Percentiles rank a stretch among this genome's conserved stretches.
Evolutionary conservation across 306 rosid genomes (phyloP).

Genomic region (Medicago arabica): DNA sequence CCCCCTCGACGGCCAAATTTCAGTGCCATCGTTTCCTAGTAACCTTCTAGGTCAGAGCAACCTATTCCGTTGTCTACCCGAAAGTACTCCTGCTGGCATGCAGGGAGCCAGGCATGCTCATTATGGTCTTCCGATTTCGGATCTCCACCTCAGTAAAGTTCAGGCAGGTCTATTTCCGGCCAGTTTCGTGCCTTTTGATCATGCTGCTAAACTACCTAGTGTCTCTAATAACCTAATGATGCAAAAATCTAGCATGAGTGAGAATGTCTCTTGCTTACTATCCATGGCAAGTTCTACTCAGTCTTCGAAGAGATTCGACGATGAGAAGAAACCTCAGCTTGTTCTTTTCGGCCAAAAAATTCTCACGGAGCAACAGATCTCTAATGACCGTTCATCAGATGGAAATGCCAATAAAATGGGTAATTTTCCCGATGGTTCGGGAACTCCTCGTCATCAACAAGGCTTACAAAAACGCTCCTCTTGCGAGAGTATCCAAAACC

Average conservation of each 20-base stretch:
- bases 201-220: slow-evolving; percentile 51
- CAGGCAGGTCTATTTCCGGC: slow-evolving; percentile 68
- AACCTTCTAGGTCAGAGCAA: slow-evolving; percentile 64
- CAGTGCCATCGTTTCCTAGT: slow-evolving; percentile 60
- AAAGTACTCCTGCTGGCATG: slow-evolving; percentile 99
- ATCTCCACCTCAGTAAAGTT: slow-evolving; percentile 72
- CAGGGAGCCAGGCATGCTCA: slow-evolving; percentile 99
- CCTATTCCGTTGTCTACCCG: slow-evolving; percentile 71
- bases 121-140: slow-evolving; percentile 72
- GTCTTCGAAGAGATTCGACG: slow-evolving; percentile 55
- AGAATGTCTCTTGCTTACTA: slow-evolving; percentile 68
- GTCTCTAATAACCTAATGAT: slow-evolving; percentile 45
- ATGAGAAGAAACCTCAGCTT: slow-evolving; percentile 68
- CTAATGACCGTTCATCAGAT: slow-evolving; percentile 71
- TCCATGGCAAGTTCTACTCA: slow-evolving; percentile 65
- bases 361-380: slow-evolving; percentile 77
- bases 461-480: slow-evolving; percentile 55
- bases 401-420: slow-evolving; percentile 64
- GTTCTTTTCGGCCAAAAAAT: slow-evolving; percentile 81
- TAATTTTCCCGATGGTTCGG: slow-evolving; percentile 59
- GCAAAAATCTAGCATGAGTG: slow-evolving; percentile 65
- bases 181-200: slow-evolving; percentile 57
- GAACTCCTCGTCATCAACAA: slow-evolving; percentile 61
- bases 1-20: slow-evolving; percentile 65
- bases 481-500: slow-evolving; percentile 57